Base-by-base conservation (phyloP, 805 yeast species). In the Yarrowia alimentaria region DNA sequence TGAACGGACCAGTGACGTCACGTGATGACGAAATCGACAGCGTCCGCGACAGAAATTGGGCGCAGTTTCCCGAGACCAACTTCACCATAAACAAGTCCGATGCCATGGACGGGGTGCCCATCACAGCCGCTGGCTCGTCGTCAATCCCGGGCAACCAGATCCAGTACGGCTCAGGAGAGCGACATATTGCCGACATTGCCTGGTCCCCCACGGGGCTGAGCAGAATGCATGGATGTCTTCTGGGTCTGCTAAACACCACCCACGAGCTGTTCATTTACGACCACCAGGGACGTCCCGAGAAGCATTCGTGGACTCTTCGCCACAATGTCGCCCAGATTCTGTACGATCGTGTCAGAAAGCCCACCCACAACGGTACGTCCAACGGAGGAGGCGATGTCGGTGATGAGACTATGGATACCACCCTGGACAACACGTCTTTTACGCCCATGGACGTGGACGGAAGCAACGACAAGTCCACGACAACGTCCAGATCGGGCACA, bases 11-110 rank as follows among this genome's bases (percentile, higher is more conserved):
- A 16, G 24, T 43, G n/a, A 43, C 50, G 2, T 21, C 37, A n/a
- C 50, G 37, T 17, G 50, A 30, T 9, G 50, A 43, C 5, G 50
- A 43, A 29, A 30, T 43, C 24, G 50, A 43, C 17, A 43, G 50
- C n/a, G 37, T 43, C n/a, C 50, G 37, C 3, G 50, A 43, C 37
- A 14, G 37, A 8, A 43, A 43, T 8, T 43, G 50, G 50, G 50
- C 50, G 11, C 35, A 31, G 22, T 43, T 43, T 11, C 50, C 50
- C 13, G 50, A 43, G 8, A 43, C 50, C 20, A 43, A 43, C 17
- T 43, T 43, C 50, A 43, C 50, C 20, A 30, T 43, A 17, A 43
- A 43, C 37, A 30, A 43, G 50, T 22, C 37, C n/a, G 50, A 43
- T 21, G 5, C 30, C 9, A 30, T 43, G 50, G 50, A 43, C 17